A percentile compares a stretch with the other conserved stretches of the same genome.
These are phyloP conservation scores for Pseudopyricularia cyperi DNA, from an alignment of 2,329 filamentous ascomycete species.

Conservation along the genomic window DNA sequence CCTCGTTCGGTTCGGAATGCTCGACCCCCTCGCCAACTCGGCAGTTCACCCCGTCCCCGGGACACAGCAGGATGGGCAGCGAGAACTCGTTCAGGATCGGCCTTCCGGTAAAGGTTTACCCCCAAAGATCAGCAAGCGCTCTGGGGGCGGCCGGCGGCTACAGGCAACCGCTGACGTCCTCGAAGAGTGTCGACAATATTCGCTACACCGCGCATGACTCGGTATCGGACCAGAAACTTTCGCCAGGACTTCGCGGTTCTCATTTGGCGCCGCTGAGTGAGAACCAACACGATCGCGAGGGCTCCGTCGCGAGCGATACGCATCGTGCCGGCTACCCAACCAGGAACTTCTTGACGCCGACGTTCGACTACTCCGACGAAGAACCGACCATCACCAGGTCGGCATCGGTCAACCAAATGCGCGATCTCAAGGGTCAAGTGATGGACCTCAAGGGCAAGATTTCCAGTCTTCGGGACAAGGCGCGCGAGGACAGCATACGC, in stretches of 20 bases:
- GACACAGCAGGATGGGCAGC: slow-evolving; percentile 49
- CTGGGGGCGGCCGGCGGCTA: slow-evolving; percentile 46
- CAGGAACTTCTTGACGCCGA: slow-evolving; percentile 28
- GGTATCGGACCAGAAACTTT: slow-evolving; percentile 19
- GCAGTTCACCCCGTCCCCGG: slow-evolving; percentile 16
- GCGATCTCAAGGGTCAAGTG: slow-evolving; percentile 70
- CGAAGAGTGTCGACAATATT: slow-evolving; percentile 29
- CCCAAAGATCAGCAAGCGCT: slow-evolving; percentile 51
- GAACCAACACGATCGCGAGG: slow-evolving; percentile 23
- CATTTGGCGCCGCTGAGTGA: slow-evolving; percentile 41
- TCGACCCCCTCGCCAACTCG: slow-evolving; percentile 38
- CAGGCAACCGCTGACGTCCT: slow-evolving; percentile 32
- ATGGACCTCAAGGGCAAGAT: slow-evolving; percentile 76
- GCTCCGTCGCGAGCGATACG: slow-evolving; percentile 6
- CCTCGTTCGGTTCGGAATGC: slow-evolving; percentile 40
- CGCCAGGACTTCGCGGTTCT: slow-evolving; percentile 26
- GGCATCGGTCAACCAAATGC: slow-evolving; percentile 59
- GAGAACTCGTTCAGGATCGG: slow-evolving; percentile 40
- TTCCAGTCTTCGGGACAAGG: slow-evolving; percentile 64
- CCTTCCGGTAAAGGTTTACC: slow-evolving; percentile 24
- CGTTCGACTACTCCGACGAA: slow-evolving; percentile 19
- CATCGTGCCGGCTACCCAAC: background rate
- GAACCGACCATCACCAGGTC: slow-evolving; percentile 46
- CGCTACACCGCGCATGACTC: slow-evolving; percentile 16
- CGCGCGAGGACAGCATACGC: slow-evolving; percentile 65